Conservation (phyloP, 371 early-diverging fungal genomes). For the Apophysomyces elegans region DNA sequence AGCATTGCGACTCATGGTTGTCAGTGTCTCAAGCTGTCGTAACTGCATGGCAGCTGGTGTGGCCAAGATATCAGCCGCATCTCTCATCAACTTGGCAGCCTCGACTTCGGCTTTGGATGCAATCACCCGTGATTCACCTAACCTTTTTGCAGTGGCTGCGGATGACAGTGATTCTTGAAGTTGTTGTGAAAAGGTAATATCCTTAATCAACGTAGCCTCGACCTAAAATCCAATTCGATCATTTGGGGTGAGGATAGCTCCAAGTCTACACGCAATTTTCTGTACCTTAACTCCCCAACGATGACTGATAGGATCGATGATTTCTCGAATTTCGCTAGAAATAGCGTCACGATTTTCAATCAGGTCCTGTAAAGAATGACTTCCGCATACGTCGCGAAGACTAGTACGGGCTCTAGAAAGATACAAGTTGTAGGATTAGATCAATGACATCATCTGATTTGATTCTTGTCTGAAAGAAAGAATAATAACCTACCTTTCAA, state of each 20-base stretch:
- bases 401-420: slow-evolving; percentile 65
- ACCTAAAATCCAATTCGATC: slow-evolving; percentile 31
- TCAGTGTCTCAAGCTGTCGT: slow-evolving; percentile 85
- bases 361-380: slow-evolving; percentile 65
- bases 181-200: slow-evolving; percentile 72
- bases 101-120: slow-evolving; percentile 92
- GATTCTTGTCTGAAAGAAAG: slow-evolving; percentile 1
- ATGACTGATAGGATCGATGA: slow-evolving; percentile 59
- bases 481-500: slow-evolving; percentile 60
- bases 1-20: slow-evolving; percentile 71
- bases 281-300: slow-evolving; percentile 75
- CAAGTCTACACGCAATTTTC: neutral
- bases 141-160: slow-evolving; percentile 87
- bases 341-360: slow-evolving; percentile 91
- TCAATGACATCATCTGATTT: neutral
- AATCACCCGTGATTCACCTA: slow-evolving; percentile 91
- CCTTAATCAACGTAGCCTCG: slow-evolving; percentile 86
- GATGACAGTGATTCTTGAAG: slow-evolving; percentile 83
- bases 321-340: slow-evolving; percentile 77
- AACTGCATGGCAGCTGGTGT: slow-evolving; percentile 85
- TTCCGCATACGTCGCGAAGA: slow-evolving; percentile 67
- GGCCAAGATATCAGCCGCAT: slow-evolving; percentile 80
- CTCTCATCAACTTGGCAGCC: slow-evolving; percentile 90
- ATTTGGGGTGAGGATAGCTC: neutral
- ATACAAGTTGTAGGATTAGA: neutral